phyloP scores from a whole-genome alignment of 371 early-diverging fungal genomes.

The Mucor mucedo region DNA sequence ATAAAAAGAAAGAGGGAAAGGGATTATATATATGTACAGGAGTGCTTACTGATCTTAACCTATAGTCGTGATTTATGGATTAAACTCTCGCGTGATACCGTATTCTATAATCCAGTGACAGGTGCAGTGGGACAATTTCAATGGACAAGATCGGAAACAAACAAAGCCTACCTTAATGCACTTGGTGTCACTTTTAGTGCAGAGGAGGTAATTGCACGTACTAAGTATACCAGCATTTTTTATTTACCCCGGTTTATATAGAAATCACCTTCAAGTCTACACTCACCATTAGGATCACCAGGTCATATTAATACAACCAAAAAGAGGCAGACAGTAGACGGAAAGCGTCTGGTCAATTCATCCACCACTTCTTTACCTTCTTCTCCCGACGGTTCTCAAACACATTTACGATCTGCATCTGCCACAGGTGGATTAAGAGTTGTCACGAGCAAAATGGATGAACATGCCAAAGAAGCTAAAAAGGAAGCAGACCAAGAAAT shows the following conservation, averaged over 20 bases:
- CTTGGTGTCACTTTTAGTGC: constrained; percentile 52
- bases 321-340: constrained; percentile 17
- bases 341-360: not conserved
- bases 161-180: constrained; percentile 49
- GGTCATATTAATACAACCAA: not conserved
- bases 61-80: constrained; percentile 50
- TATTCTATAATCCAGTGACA: constrained; percentile 56
- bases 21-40: not conserved
- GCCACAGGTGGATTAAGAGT: constrained; percentile 22
- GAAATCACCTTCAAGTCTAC: constrained; percentile 2
- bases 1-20: not conserved
- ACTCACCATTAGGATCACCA: constrained; percentile 2
- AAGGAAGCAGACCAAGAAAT: constrained; percentile 46
- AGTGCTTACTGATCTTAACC: not conserved
- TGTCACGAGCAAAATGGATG: constrained; percentile 23
- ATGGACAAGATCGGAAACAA: constrained; percentile 60
- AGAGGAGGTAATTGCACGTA: constrained; percentile 1
- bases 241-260: not conserved
- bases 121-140: constrained; percentile 57
- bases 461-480: constrained; percentile 18
- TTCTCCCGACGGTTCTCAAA: constrained; percentile 3
- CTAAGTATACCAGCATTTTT: too few relatives aligned
- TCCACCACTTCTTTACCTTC: constrained; percentile 7
- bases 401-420: constrained; percentile 26
- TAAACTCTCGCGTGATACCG: constrained; percentile 54